Evolutionary conservation across 164 flowering plant genomes (phyloP), one percentile per base, ranked within the genome.

Genomic region (Liriodendron chinense): DNA sequence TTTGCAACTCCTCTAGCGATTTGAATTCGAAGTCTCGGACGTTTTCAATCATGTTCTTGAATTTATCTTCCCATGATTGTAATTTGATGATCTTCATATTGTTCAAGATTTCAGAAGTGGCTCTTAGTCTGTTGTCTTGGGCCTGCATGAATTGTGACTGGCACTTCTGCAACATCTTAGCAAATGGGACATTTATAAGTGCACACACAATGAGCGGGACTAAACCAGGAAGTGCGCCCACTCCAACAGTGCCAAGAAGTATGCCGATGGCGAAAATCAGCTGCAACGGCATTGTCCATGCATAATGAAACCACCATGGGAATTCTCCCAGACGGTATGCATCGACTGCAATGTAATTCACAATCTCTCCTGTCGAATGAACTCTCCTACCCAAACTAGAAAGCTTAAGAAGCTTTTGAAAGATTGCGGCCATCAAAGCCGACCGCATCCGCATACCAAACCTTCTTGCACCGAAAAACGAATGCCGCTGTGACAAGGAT

Each of bases 61-160:
- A 95, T 18, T 88, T 84, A 3, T 91, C 96, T 76, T 93, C 98
- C 98, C 98, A 95, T 8, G 97, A 89, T 73, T 93, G 98, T 56
- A 95, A 72, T 83, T 93, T 95, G 49, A 95, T 92, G 71, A 93
- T 83, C 70, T 92, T 92, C 96, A 93, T 95, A 74, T 78, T 92
- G 86, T 90, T 91, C 7, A 95, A 82, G 71, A 93, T 84, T 80
- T 95, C 98, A 16, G 98, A 90, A 72, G 91, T 90, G 24, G 91
- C 74, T 70, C 93, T 83, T 7, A 93, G 84, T 14, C 98, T 72
- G 71, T 84, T 81, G 72, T 95, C 97, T 75, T 92, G 97, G 1
- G 88, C 91, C 4, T 57, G 28, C 98, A 92, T 93, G 72, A 89
- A 82, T 28, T 81, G 72, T 0, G 82, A 50, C 73, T 89, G 97